Evolutionary conservation across 2,329 filamentous ascomycete genomes (phyloP), one percentile per base, ranked within the genome.

Genomic region (Penicillium vulpinum): DNA sequence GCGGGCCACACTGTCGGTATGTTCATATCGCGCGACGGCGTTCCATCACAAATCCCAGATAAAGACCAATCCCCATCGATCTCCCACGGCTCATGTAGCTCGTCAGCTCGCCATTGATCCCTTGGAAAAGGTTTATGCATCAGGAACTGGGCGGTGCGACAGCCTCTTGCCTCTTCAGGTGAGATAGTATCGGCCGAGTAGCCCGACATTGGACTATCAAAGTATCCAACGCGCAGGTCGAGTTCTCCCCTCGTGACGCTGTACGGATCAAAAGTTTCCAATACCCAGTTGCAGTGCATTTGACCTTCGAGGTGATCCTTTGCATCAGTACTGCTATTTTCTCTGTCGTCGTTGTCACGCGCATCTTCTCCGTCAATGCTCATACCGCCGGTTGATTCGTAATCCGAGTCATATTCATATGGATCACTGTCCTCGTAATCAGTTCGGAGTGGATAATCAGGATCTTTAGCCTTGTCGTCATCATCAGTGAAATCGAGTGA

Each of bases 71-170:
- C 51, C 11, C 26, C 60, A 29, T 41, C 22, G 15, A 36, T 18
- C 28, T 62, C 59, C 58, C 59, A 59, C 10, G 51, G 35, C 29
- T 58, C 48, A 21, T 58, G 31, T 31, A 53, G 15, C 8, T 38
- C 24, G n/a, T 56, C 43, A n/a, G 40, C 16, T 13, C 50, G 21
- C 54, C 54, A 54, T 18, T 16, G n/a, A 4, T 39, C 15, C 15
- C 8, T 29, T 4, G 31, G 8, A 11, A 11, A 2, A 2, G 5
- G 10, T 44, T 62, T 63, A 33, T 55, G 58, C 16, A 59, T 15
- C 21, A 65, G 31, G 36, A 54, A 64, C 43, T 61, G 59, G 24
- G 45, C 58, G 2, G 59, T 64, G 11, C 59, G 58, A 35, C 56
- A 60, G 5, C 61, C 58, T 45, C 48, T 53, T 45, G 60, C 61